phyloP scores from a whole-genome alignment of 1,139 yeast genomes.

The Geotrichum citri-aurantii region DNA sequence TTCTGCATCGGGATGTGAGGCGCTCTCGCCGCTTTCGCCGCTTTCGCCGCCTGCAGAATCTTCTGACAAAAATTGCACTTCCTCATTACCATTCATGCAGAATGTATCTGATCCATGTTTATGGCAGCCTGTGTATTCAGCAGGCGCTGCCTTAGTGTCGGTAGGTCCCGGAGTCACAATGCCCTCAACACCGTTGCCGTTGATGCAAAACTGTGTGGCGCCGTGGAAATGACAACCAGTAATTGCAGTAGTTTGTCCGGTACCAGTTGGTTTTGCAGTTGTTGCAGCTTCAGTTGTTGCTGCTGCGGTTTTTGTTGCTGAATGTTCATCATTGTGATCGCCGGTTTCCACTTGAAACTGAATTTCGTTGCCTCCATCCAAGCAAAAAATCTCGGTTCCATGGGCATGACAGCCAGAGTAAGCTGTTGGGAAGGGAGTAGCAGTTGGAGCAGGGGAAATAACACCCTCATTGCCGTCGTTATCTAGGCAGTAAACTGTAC shows the following conservation, averaged over 20 bases:
- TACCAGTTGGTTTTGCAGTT: neutral
- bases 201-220: conserved; percentile 30
- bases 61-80: conserved; percentile 30
- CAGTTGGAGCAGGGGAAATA: conserved; percentile 34
- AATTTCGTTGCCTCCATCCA: conserved; percentile 29
- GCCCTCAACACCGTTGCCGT: conserved; percentile 35
- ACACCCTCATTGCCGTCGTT: neutral
- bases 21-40: conserved; percentile 2
- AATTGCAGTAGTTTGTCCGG: conserved; percentile 22
- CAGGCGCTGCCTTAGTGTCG: conserved; percentile 26
- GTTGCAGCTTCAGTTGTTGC: neutral
- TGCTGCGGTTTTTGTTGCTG: neutral
- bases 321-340: conserved; percentile 1
- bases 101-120: conserved; percentile 31
- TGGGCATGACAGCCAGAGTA: conserved; percentile 37
- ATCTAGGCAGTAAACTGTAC: neutral
- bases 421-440: conserved; percentile 27
- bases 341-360: conserved; percentile 22
- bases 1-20: conserved; percentile 17
- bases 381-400: conserved; percentile 32
- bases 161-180: conserved; percentile 34
- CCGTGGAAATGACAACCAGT: conserved; percentile 37
- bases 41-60: conserved; percentile 3
- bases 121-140: conserved; percentile 35
- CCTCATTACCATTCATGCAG: conserved; percentile 30